phyloP scores from a whole-genome alignment of 2,329 filamentous ascomycete genomes.

The Cercospora canescens region DNA sequence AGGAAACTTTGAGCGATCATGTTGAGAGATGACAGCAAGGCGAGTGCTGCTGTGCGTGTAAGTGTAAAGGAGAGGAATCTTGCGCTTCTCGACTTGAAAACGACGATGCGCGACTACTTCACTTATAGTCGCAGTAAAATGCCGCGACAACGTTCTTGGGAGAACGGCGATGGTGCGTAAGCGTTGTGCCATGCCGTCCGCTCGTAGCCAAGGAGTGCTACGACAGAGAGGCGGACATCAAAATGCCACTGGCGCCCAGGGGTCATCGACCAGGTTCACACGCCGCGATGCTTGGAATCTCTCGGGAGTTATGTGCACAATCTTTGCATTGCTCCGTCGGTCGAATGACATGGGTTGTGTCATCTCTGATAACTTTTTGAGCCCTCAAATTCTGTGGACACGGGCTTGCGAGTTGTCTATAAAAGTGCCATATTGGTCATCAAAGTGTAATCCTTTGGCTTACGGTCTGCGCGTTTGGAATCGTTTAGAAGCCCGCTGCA shows the following conservation, averaged over 20 bases:
- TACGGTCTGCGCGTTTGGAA: not conserved
- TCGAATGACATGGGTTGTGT: not conserved
- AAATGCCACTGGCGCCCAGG: not conserved
- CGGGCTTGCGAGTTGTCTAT: not conserved
- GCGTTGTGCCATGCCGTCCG: not conserved
- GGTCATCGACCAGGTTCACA: not conserved
- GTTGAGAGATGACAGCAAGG: not conserved
- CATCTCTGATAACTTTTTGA: not conserved
- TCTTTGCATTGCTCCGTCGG: not conserved
- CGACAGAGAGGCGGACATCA: not conserved
- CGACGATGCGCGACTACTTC: not conserved
- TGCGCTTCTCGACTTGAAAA: not conserved
- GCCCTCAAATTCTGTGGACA: not conserved
- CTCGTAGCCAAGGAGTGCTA: constrained; percentile 1
- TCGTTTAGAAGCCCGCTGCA: not conserved
- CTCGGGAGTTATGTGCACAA: not conserved
- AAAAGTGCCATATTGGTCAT: not conserved
- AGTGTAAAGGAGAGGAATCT: not conserved
- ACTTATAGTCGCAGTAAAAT: not conserved
- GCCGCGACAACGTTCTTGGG: not conserved
- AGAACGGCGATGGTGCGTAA: not conserved
- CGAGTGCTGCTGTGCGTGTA: not conserved
- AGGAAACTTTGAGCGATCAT: constrained; percentile 12
- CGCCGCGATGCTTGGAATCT: not conserved
- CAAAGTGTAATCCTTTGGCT: not conserved